Percentiles rank a stretch among this genome's conserved stretches.
phyloP scores from a whole-genome alignment of 306 rosid genomes.

The Quercus berberidifolia region DNA sequence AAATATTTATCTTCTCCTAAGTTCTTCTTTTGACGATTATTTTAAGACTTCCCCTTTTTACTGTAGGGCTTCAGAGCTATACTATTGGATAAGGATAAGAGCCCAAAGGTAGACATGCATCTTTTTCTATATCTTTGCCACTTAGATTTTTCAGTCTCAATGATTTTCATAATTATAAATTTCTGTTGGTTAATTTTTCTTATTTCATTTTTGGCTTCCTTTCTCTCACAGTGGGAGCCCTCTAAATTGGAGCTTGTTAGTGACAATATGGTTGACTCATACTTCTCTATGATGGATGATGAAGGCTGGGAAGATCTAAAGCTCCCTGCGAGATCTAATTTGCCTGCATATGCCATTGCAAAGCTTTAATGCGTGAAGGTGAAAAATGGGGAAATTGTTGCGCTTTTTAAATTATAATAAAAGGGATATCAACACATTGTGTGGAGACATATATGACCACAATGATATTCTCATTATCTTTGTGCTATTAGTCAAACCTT shows the following conservation, averaged over 20 bases:
- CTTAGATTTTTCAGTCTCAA: not conserved
- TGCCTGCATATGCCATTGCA: constrained; percentile 64
- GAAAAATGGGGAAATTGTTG: not conserved
- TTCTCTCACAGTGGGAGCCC: constrained; percentile 53
- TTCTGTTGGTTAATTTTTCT: not conserved
- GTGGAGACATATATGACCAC: no score
- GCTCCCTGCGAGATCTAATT: constrained; percentile 68
- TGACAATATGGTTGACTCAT: constrained; percentile 37
- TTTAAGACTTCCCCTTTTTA: constrained; percentile 10
- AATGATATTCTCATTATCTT: no score
- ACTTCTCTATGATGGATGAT: constrained; percentile 59
- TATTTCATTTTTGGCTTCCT: constrained; percentile 12
- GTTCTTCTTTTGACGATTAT: constrained; percentile 13
- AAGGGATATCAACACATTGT: no score
- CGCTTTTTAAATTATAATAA: not conserved
- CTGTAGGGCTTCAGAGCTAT: constrained; percentile 94
- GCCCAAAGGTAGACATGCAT: constrained; percentile 65
- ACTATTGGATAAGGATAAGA: constrained; percentile 78
- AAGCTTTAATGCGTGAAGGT: constrained; percentile 45
- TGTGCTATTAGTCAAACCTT: no score
- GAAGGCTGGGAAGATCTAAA: constrained; percentile 72
- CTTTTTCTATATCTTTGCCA: not conserved
- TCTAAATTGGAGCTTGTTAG: constrained; percentile 55
- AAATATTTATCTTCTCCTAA: not conserved
- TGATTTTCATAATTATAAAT: not conserved